Evolutionary conservation across 805 yeast species (phyloP).

Genomic region (Lachancea kluyveri): DNA sequence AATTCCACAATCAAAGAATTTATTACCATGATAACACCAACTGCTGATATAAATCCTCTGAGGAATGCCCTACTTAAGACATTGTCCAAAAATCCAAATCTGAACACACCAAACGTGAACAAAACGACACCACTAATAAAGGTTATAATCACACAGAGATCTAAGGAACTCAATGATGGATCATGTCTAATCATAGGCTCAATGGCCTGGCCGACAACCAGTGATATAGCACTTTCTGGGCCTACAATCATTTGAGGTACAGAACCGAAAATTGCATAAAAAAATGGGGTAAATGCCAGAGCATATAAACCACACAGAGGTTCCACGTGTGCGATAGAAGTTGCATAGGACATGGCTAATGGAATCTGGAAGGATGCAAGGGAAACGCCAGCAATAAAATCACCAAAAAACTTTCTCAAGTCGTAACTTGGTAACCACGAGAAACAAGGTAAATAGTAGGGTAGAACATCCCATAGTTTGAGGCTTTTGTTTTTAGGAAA

Average conservation of each 20-base stretch:
- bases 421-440: constrained; percentile 60
- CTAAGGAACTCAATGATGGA: constrained; percentile 40
- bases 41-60: constrained; percentile 80
- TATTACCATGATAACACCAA: constrained; percentile 76
- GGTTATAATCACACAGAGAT: constrained; percentile 61
- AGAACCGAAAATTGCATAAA: constrained; percentile 73
- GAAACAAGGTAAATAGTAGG: constrained; percentile 62
- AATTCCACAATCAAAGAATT: constrained; percentile 69
- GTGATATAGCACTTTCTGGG: constrained; percentile 83
- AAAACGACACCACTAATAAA: constrained; percentile 70
- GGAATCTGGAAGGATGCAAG: constrained; percentile 91
- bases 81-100: constrained; percentile 81
- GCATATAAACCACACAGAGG: constrained; percentile 76
- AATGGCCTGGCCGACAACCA: constrained; percentile 75
- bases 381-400: constrained; percentile 77
- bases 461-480: constrained; percentile 30
- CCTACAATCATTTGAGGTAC: constrained; percentile 90
- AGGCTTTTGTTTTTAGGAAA: too few species aligned
- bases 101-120: constrained; percentile 66
- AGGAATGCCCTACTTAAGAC: constrained; percentile 70
- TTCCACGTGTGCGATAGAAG: constrained; percentile 77
- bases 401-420: constrained; percentile 40
- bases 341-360: constrained; percentile 63
- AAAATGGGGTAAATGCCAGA: constrained; percentile 68
- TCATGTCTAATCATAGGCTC: constrained; percentile 46